Evolutionary conservation across 2,329 filamentous ascomycete species (phyloP).

Genomic region (Chaetomiaceae sp.): DNA sequence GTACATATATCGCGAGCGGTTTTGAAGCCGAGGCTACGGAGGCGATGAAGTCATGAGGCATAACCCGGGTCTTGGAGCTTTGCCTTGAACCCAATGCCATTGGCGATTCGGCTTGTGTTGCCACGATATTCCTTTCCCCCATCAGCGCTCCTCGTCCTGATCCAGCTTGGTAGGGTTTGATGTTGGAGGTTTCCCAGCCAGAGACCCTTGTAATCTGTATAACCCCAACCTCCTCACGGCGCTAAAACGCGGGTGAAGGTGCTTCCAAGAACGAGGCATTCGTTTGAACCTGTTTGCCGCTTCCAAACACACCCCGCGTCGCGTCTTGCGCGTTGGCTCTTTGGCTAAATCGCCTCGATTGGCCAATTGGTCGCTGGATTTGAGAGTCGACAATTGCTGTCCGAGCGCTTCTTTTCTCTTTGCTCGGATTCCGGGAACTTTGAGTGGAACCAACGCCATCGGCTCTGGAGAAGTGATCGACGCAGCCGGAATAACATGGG

Average conservation of each 20-base stretch:
- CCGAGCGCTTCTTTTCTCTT: constrained; percentile 9
- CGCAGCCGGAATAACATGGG: too few relatives aligned
- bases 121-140: neutral
- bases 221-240: constrained; percentile 11
- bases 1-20: neutral
- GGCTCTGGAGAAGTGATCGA: too few relatives aligned
- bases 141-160: neutral
- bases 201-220: neutral
- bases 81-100: neutral
- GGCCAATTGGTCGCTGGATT: constrained; percentile 15
- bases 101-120: neutral
- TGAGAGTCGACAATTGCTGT: neutral
- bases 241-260: constrained; percentile 5
- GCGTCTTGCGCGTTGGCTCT: constrained; percentile 21
- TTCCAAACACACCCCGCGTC: constrained; percentile 18
- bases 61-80: neutral
- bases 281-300: neutral
- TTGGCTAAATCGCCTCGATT: constrained; percentile 12
- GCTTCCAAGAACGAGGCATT: too few relatives aligned
- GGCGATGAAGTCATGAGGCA: constrained; percentile 2
- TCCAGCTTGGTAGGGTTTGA: neutral
- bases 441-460: neutral
- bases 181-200: neutral
- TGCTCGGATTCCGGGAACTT: neutral
- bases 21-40: neutral